Conservation (phyloP, 2,329 filamentous ascomycete species). For the Ophioceras dolichostomum region DNA sequence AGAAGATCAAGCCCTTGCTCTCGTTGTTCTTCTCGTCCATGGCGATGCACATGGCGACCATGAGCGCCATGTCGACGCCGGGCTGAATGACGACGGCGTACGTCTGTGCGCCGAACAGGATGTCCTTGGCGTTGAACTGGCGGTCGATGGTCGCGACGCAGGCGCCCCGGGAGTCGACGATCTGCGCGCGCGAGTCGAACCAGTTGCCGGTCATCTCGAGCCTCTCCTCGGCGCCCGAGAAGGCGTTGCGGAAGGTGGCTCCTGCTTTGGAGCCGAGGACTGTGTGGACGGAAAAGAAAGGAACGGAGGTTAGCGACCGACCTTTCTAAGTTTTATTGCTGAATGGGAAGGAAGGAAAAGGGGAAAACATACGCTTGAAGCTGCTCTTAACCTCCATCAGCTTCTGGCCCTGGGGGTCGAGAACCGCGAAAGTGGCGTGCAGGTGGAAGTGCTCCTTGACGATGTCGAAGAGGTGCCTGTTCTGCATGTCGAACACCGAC, state of each 20-base stretch:
- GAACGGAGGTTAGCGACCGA: no score
- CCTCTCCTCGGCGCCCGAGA: conserved; percentile 27
- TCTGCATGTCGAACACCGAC: conserved; percentile 37
- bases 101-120: conserved; percentile 50
- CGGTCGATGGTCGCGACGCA: conserved; percentile 47
- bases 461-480: conserved; percentile 45
- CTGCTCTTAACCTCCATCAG: conserved; percentile 44
- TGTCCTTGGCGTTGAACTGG: conserved; percentile 42
- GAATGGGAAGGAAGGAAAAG: no score
- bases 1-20: not conserved
- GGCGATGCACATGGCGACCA: conserved; percentile 55
- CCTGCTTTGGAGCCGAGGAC: conserved; percentile 42
- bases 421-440: conserved; percentile 37
- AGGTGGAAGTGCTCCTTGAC: conserved; percentile 37
- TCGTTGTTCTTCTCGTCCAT: conserved; percentile 55
- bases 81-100: conserved; percentile 53
- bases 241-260: conserved; percentile 40
- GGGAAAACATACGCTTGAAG: conserved; percentile 31
- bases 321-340: no score
- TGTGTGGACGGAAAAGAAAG: conserved; percentile 14
- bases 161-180: conserved; percentile 36
- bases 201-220: conserved; percentile 50
- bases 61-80: conserved; percentile 51
- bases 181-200: conserved; percentile 43
- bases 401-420: conserved; percentile 29